Percentiles rank a stretch among this genome's conserved stretches.
Conservation (phyloP, 2,329 filamentous ascomycete species). For the Teratosphaeria pseudoeucalypti region DNA sequence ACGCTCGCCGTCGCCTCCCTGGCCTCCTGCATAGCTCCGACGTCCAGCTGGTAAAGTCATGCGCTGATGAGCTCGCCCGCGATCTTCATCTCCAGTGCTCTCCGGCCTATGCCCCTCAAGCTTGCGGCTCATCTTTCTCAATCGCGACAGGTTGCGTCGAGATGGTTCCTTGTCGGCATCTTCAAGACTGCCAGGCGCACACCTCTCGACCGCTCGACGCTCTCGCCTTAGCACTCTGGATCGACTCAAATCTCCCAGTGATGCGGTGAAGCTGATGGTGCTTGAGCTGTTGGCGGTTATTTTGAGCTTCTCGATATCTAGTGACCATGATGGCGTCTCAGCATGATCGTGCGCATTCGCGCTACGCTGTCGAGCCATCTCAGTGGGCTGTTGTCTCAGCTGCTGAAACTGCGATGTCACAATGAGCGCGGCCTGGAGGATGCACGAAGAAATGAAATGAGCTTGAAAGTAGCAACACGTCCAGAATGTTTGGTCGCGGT, state of each 20-base stretch:
- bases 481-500: not conserved
- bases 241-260: not conserved
- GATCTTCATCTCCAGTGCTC: not conserved
- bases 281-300: not conserved
- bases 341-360: not conserved
- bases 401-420: too few relatives aligned
- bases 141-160: not conserved
- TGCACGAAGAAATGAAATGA: not conserved
- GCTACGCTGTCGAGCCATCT: not conserved
- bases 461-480: not conserved
- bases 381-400: not conserved
- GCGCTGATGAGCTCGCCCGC: not conserved
- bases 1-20: not conserved
- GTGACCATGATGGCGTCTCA: not conserved
- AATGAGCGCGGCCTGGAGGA: not conserved
- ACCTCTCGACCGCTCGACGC: not conserved
- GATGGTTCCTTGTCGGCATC: not conserved
- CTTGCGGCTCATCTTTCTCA: not conserved
- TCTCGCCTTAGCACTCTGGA: not conserved
- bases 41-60: not conserved
- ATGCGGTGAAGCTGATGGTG: not conserved
- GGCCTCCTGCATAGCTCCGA: not conserved
- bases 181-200: not conserved
- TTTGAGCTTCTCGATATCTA: not conserved
- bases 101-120: not conserved